These are phyloP conservation scores for Mycocentrospora acerina DNA, from an alignment of 2,329 filamentous ascomycete species.

Conservation along the genomic window DNA sequence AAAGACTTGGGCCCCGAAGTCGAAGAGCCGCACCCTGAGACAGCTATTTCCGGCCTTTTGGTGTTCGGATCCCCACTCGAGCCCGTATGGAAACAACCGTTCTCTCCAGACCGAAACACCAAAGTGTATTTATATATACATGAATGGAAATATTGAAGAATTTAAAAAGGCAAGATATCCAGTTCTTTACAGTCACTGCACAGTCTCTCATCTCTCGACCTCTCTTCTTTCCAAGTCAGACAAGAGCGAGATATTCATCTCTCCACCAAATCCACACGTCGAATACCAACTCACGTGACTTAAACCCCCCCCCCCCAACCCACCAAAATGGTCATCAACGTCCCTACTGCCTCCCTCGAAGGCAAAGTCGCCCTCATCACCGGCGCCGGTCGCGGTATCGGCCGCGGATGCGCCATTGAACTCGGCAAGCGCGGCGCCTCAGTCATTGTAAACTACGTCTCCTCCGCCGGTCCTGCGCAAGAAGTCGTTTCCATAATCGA, in stretches of 20 bases:
- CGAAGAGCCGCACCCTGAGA: conserved; percentile 26
- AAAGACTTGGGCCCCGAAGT: conserved; percentile 15
- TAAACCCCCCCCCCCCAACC: conserved; percentile 2
- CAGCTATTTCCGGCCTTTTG: conserved; percentile 23
- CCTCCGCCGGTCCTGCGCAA: conserved; percentile 52
- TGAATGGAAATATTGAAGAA: not conserved
- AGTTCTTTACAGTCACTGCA: not conserved
- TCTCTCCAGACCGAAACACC: conserved; percentile 7
- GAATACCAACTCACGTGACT: conserved; percentile 14
- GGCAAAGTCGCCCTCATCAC: conserved; percentile 63
- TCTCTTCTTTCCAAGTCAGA: not conserved
- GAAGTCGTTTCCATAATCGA: conserved; percentile 52
- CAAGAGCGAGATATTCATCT: conserved; percentile 1
- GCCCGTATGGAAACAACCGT: conserved; percentile 6
- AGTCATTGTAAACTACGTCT: conserved; percentile 67
- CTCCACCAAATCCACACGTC: too few relatives aligned
- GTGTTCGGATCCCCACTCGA: conserved; percentile 27
- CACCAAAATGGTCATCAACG: conserved; percentile 43
- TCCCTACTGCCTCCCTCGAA: conserved; percentile 53
- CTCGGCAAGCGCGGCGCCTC: conserved; percentile 65
- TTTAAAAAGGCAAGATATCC: conserved; percentile 11
- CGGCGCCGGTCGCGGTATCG: conserved; percentile 65
- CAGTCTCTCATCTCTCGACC: not conserved
- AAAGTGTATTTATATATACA: conserved; percentile 14
- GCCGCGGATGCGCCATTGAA: conserved; percentile 66